A percentile compares a stretch with the other conserved stretches of the same genome.
These are phyloP conservation scores for Chlamydomonas schloesseri DNA, from an alignment of 139 green algal genomes.

Conservation along the genomic window DNA sequence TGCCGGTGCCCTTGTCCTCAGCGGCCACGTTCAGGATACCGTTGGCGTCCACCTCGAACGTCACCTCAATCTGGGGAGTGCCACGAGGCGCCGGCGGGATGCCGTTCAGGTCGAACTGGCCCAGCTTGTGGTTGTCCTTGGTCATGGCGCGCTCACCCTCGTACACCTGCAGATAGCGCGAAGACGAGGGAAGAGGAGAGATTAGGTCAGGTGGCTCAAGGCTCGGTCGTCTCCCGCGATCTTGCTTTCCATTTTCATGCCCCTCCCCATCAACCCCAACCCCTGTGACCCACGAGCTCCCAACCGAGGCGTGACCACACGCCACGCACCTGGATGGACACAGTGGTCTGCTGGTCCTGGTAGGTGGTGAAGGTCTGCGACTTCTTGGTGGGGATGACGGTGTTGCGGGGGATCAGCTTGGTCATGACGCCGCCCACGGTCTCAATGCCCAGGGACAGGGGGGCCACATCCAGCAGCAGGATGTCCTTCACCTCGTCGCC, in stretches of 20 bases:
- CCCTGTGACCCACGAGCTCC: no score
- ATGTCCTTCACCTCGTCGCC: constrained; percentile 93
- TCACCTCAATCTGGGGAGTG: constrained; percentile 93
- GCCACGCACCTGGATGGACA: constrained; percentile 77
- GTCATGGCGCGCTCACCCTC: constrained; percentile 90
- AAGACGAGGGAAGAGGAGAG: background rate
- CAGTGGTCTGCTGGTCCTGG: constrained; percentile 95
- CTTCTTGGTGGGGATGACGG: constrained; percentile 97
- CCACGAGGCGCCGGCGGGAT: constrained; percentile 97
- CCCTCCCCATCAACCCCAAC: background rate
- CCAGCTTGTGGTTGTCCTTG: constrained; percentile 93
- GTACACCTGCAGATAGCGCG: constrained; percentile 77
- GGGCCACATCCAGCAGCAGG: constrained; percentile 95
- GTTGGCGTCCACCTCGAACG: constrained; percentile 97
- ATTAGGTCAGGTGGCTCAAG: background rate
- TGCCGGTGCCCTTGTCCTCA: constrained; percentile 90
- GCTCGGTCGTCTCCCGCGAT: no score
- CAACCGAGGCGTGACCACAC: no score
- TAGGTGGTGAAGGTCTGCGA: constrained; percentile 98
- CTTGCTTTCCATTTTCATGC: no score
- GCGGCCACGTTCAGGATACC: constrained; percentile 97
- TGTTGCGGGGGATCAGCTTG: constrained; percentile 93
- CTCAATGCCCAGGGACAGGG: constrained; percentile 94
- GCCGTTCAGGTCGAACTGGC: constrained; percentile 95
- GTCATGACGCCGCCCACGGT: constrained; percentile 84